These are phyloP conservation scores for Grigorovia transvaalensis DNA, from an alignment of 805 yeast genomes.

Conservation along the genomic window DNA sequence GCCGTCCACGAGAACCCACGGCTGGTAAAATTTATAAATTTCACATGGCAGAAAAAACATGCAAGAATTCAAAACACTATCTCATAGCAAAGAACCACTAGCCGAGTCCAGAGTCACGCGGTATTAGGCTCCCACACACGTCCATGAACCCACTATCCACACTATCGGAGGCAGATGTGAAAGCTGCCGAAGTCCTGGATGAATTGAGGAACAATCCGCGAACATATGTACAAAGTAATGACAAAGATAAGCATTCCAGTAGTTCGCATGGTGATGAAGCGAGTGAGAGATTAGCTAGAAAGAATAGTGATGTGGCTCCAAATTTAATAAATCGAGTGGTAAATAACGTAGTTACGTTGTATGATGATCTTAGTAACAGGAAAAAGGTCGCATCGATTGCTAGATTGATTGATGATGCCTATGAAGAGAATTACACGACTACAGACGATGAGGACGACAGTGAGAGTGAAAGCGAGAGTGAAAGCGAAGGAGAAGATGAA, in stretches of 20 bases:
- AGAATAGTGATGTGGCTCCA: not conserved
- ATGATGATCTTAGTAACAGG: conserved; percentile 30
- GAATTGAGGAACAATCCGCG: conserved; percentile 12
- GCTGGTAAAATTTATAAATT: not conserved
- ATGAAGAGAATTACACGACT: conserved; percentile 18
- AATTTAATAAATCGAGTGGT: conserved; percentile 23
- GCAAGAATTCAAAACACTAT: not conserved
- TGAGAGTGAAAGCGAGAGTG: conserved; percentile 7
- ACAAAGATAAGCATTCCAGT: not conserved
- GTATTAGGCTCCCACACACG: not conserved
- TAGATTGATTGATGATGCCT: conserved; percentile 38
- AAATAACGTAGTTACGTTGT: conserved; percentile 39
- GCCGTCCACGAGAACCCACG: no score
- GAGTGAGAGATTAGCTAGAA: not conserved
- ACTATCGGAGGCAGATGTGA: conserved; percentile 20
- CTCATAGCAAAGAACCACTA: no score
- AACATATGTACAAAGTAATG: not conserved
- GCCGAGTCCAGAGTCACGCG: not conserved
- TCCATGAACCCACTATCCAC: not conserved
- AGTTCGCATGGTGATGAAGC: not conserved
- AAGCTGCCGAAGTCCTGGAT: conserved; percentile 21
- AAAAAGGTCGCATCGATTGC: conserved; percentile 30
- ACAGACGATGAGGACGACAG: conserved; percentile 14
- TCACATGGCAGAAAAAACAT: conserved; percentile 1
- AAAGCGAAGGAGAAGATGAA: conserved; percentile 8